These are phyloP conservation scores for Pichia insulana DNA, from an alignment of 805 yeast genomes.

Conservation along the genomic window DNA sequence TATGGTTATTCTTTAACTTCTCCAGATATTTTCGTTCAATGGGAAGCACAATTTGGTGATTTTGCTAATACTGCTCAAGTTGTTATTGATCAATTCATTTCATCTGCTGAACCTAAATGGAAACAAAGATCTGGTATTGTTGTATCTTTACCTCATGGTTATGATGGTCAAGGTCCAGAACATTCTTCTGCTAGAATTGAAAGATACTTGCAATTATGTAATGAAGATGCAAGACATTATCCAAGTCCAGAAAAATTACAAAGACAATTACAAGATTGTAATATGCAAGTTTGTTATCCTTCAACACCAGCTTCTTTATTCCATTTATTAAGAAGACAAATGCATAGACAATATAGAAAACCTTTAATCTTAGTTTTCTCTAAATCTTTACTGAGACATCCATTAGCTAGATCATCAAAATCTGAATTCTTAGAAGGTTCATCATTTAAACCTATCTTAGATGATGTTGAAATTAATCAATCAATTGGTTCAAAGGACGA, in stretches of 20 bases:
- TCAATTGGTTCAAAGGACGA: slow-evolving; percentile 68
- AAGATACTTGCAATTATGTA: slow-evolving; percentile 90
- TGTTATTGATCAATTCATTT: slow-evolving; percentile 89
- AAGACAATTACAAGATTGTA: slow-evolving; percentile 98
- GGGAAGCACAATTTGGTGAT: slow-evolving; percentile 99
- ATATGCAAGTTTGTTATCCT: slow-evolving; percentile 97
- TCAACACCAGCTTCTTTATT: slow-evolving; percentile 94
- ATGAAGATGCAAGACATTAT: slow-evolving; percentile 92
- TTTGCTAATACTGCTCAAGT: slow-evolving; percentile 99
- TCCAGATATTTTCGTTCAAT: slow-evolving; percentile 92
- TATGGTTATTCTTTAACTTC: slow-evolving; percentile 97
- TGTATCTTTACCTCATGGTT: slow-evolving; percentile 95
- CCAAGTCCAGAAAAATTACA: slow-evolving; percentile 82
- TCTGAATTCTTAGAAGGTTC: slow-evolving; percentile 85
- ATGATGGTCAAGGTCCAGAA: slow-evolving; percentile 99
- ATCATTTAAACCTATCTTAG: slow-evolving; percentile 93
- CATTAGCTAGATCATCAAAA: slow-evolving; percentile 83
- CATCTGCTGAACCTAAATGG: slow-evolving; percentile 98
- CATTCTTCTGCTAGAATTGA: slow-evolving; percentile 97
- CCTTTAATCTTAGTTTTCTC: slow-evolving; percentile 85
- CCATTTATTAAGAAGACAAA: slow-evolving; percentile 97
- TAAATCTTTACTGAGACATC: slow-evolving; percentile 90
- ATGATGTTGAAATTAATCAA: slow-evolving; percentile 81
- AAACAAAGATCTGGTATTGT: slow-evolving; percentile 97
- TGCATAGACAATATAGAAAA: slow-evolving; percentile 97